phyloP scores from a whole-genome alignment of 768 basidiomycete genomes.

The Trametes coccinea region DNA sequence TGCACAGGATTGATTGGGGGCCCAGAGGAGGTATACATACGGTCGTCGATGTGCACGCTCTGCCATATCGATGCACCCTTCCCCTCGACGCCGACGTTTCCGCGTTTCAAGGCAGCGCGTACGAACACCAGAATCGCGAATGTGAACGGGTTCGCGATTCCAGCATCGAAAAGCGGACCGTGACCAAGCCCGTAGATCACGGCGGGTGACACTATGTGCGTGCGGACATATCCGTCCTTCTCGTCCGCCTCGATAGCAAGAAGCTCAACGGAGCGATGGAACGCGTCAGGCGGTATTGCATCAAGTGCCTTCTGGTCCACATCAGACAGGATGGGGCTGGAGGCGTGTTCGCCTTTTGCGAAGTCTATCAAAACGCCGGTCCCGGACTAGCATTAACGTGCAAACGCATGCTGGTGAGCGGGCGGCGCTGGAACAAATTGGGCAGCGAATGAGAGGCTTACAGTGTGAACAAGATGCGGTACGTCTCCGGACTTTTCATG shows the following conservation, averaged over 20 bases:
- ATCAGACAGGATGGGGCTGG: constrained; percentile 49
- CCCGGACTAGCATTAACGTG: constrained; percentile 7
- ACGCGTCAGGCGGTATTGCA: constrained; percentile 43
- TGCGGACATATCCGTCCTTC: constrained; percentile 52
- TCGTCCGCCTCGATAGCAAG: constrained; percentile 47
- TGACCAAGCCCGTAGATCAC: constrained; percentile 63
- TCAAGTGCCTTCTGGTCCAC: constrained; percentile 47
- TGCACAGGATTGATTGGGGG: neutral
- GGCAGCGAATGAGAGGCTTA: constrained; percentile 25
- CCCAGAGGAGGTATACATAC: neutral
- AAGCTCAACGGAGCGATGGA: constrained; percentile 53
- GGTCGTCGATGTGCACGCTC: constrained; percentile 47
- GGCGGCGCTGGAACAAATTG: no score
- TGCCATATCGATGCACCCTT: constrained; percentile 59
- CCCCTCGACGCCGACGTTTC: constrained; percentile 53
- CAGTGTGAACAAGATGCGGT: constrained; percentile 62
- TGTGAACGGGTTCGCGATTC: constrained; percentile 52
- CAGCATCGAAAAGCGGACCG: constrained; percentile 51
- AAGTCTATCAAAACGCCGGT: constrained; percentile 41
- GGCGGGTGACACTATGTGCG: constrained; percentile 52
- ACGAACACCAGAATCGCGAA: constrained; percentile 49
- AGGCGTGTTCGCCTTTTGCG: constrained; percentile 38
- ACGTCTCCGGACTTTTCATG: constrained; percentile 42
- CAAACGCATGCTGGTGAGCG: no score
- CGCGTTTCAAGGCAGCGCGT: constrained; percentile 44